Evolutionary conservation across 495 filamentous ascomycete genomes (phyloP).

Genomic region (Penicillium psychrofluorescens): DNA sequence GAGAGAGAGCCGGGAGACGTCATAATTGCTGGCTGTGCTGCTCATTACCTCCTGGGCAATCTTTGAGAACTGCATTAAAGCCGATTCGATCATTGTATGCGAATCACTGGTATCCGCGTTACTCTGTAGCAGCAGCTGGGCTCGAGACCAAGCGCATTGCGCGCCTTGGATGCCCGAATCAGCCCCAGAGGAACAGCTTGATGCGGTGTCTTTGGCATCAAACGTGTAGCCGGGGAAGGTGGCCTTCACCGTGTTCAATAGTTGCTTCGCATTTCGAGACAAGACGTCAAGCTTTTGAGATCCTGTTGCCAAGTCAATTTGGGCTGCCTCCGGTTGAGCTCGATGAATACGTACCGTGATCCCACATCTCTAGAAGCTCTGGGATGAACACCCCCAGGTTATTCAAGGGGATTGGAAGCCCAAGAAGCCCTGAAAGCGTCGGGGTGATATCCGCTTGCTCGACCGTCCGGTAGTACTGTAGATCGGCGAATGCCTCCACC

Average conservation of each 20-base stretch:
- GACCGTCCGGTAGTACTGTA: conserved; percentile 73
- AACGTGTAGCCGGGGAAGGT: conserved; percentile 57
- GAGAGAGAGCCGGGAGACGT: conserved; percentile 51
- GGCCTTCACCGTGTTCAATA: conserved; percentile 63
- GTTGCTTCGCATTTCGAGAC: conserved; percentile 68
- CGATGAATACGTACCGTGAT: conserved; percentile 31
- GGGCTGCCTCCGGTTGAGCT: not conserved
- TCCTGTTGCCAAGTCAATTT: conserved; percentile 11
- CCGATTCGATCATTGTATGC: conserved; percentile 11
- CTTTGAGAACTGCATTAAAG: conserved; percentile 50
- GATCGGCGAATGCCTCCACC: conserved; percentile 38
- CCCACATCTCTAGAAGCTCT: conserved; percentile 71
- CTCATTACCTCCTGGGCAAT: conserved; percentile 70
- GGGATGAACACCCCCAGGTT: conserved; percentile 84
- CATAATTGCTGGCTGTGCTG: conserved; percentile 85
- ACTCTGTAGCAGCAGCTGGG: conserved; percentile 12
- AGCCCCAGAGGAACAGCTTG: conserved; percentile 35
- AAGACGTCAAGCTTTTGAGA: conserved; percentile 58
- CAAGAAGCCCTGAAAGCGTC: conserved; percentile 79
- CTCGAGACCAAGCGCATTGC: conserved; percentile 56
- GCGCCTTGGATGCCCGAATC: conserved; percentile 49
- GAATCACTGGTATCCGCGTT: not conserved
- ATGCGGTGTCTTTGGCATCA: conserved; percentile 19
- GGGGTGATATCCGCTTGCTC: conserved; percentile 93
- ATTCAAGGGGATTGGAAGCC: conserved; percentile 86